Evolutionary conservation across 306 rosid species (phyloP), one percentile per base, ranked within the genome.

Genomic region (Begonia peltatifolia): DNA sequence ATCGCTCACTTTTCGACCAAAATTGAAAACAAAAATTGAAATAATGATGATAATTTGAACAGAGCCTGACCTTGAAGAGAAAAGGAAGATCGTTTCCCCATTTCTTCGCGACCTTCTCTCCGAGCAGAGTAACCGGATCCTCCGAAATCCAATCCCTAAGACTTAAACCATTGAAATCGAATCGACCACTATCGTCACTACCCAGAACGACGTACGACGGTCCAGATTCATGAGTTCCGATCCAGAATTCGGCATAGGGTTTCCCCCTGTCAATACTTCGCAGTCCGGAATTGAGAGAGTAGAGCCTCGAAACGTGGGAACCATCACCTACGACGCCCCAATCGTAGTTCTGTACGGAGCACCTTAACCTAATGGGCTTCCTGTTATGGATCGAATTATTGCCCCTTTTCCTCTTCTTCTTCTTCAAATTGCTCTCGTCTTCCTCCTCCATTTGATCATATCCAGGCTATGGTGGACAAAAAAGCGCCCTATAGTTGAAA

Each of bases 31-130:
- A 30, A 30, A 30, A 30, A 30, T 1, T 30, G 38, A 30, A 30
- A 30, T 30, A 30, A 30, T 30, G 38, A 30, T 7, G 38, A 30
- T 16, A 38, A 47, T 6, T 12, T 30, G 25, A 47, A 47, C 46
- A 12, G 17, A 55, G 41, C 10, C 55, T 7, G 13, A 71, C 76
- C 76, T 71, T 71, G 48, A 50, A 71, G 51, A 71, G 50, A 18
- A 71, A 71, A 4, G 76, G 76, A 38, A 71, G 72, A 54, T 71
- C 76, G 11, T 59, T 54, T 20, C 72, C 76, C 76, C 72, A 71
- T 18, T 71, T 61, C 18, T 55, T 15, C 11, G 63, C 68, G 16
- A 66, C 72, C 62, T 66, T 71, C 14, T 62, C 62, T 0, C 76
- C 76, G 6, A 66, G 59, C 49, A 71, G 62, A 36, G 15, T 30